These are phyloP conservation scores for Proliferodiscus dingleyae DNA, from an alignment of 2,329 filamentous ascomycete species.

Conservation along the genomic window DNA sequence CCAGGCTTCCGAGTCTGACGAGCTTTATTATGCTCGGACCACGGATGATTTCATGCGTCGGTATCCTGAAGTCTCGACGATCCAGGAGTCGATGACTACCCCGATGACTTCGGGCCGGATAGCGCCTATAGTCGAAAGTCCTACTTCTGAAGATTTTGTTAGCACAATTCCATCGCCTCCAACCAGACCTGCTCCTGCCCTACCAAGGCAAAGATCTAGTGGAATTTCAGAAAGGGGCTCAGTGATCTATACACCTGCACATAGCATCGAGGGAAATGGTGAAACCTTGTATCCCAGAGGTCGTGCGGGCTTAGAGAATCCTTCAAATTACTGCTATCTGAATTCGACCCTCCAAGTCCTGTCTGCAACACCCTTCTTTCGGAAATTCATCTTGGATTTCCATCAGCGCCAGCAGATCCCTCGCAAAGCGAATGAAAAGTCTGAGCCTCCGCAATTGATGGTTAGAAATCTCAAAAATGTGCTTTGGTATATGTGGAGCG, in stretches of 20 bases:
- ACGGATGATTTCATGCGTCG: conserved; percentile 81
- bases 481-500: conserved; percentile 38
- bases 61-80: conserved; percentile 66
- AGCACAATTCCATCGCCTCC: too few species aligned
- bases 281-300: conserved; percentile 45
- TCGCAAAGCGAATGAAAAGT: conserved; percentile 54
- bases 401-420: conserved; percentile 61
- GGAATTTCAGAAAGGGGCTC: conserved; percentile 61
- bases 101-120: conserved; percentile 45
- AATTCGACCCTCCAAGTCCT: conserved; percentile 86
- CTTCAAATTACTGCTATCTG: conserved; percentile 82
- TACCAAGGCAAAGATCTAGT: conserved; percentile 66
- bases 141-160: conserved; percentile 22
- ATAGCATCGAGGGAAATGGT: conserved; percentile 37
- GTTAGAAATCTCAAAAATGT: conserved; percentile 55
- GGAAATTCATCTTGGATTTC: conserved; percentile 55
- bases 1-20: conserved; percentile 41
- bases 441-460: conserved; percentile 53
- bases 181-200: conserved; percentile 45
- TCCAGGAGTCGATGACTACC: too few species aligned
- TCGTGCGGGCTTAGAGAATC: conserved; percentile 74
- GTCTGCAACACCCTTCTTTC: conserved; percentile 66
- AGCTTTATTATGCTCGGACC: conserved; percentile 56
- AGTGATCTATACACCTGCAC: conserved; percentile 32
- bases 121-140: conserved; percentile 6